Conservation (phyloP, 345 rosid genomes). For the Jatropha curcas region DNA sequence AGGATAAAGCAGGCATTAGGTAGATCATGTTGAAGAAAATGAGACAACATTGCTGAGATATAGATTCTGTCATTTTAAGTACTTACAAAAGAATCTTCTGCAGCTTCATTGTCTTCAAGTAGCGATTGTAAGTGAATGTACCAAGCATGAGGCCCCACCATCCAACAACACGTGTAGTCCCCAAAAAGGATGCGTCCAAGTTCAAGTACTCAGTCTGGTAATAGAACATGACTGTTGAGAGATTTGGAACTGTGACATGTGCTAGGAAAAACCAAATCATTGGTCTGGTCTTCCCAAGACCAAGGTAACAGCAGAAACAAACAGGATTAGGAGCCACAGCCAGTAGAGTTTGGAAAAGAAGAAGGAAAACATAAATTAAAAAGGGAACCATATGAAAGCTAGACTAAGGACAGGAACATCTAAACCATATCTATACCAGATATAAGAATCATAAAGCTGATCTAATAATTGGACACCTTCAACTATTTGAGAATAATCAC, state of each 20-base stretch:
- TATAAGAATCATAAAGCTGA: neutral
- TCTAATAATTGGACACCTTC: neutral
- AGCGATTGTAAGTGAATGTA: conserved; percentile 67
- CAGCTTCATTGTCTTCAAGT: conserved; percentile 73
- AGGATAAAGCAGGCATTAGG: conserved; percentile 14
- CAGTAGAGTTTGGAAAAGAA: neutral
- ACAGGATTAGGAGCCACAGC: conserved; percentile 23
- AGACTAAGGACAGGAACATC: neutral
- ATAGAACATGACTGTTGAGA: conserved; percentile 92
- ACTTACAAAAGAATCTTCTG: conserved; percentile 77
- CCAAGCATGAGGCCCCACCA: conserved; percentile 97
- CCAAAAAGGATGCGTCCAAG: conserved; percentile 84
- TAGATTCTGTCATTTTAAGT: neutral
- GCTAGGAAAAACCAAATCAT: conserved; percentile 98
- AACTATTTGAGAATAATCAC: neutral
- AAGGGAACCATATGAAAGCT: neutral
- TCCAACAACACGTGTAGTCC: conserved; percentile 84
- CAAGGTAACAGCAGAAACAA: conserved; percentile 23
- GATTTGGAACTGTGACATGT: conserved; percentile 81
- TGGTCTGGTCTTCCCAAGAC: conserved; percentile 55
- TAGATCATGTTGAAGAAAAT: conserved; percentile 6
- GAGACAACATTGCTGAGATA: neutral
- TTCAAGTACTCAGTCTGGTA: conserved; percentile 89
- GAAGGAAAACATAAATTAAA: neutral
- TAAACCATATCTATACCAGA: conserved; percentile 2